A percentile compares a stretch with the other conserved stretches of the same genome.
Evolutionary conservation across 202 grass and related monocot genomes (phyloP).

Genomic region (Panicum hallii): DNA sequence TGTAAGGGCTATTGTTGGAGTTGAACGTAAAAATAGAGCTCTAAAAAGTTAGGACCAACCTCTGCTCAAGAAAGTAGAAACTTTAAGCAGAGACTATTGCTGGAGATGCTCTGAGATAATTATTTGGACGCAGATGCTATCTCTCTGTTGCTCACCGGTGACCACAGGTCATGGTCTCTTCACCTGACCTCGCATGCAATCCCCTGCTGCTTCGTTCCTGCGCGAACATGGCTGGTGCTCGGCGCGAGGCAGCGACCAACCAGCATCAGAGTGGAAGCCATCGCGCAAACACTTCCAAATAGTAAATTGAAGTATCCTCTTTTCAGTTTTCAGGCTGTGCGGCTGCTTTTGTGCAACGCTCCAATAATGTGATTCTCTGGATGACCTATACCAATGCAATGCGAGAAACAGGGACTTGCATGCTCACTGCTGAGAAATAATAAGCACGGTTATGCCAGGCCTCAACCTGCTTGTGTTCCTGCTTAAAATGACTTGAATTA

Average conservation of each 20-base stretch:
- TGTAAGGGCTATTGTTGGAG: no score
- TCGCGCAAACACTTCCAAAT: neutral
- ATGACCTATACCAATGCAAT: neutral
- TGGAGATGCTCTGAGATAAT: no score
- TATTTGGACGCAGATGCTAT: neutral
- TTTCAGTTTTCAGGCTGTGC: constrained; percentile 8
- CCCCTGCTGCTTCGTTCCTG: neutral
- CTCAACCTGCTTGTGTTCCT: neutral
- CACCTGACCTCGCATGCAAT: no score
- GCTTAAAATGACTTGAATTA: no score
- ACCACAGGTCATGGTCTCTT: neutral
- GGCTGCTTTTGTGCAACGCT: neutral
- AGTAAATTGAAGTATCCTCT: neutral
- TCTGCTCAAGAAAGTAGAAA: no score
- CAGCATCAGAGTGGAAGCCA: constrained; percentile 29
- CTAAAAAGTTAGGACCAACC: no score
- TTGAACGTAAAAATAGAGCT: no score
- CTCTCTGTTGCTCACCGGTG: neutral
- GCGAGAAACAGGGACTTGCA: no score
- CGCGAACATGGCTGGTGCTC: neutral
- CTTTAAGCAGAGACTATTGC: no score
- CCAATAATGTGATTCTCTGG: neutral
- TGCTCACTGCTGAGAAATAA: neutral
- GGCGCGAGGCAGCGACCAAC: constrained; percentile 40
- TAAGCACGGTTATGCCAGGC: no score